Base-by-base conservation (phyloP, 495 filamentous ascomycete genomes). In the Aspergillus hancockii region DNA sequence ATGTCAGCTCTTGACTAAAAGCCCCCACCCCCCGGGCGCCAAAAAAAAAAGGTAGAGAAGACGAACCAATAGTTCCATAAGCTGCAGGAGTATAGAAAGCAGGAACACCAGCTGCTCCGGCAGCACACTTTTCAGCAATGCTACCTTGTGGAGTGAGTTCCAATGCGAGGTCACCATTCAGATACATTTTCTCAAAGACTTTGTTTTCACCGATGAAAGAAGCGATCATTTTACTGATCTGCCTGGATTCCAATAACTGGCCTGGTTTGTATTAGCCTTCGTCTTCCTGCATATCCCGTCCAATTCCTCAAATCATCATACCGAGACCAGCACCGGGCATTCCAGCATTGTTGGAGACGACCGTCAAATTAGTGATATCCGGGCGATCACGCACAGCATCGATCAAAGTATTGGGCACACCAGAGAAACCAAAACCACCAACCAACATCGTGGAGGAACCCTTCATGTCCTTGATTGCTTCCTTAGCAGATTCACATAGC, bases 181-280 rank as follows among this genome's bases (percentile, higher is more conserved):
- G 78, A 73, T 94, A 95, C 84, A 90, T 89, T 54, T 81, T 78
- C 79, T 95, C 92, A 57, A 95, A 91, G 28, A 86, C 87, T 77
- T 92, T 93, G 74, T 96, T 95, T 74, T 92, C 89, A 73, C 92
- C 92, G 55, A 95, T 90, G 66, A 92, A 95, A 55, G 85, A 89
- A 8, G 90, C 88, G 66, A 95, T 88, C 87, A 95, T 91, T 74
- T 93, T 94, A 62, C 79, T 85, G 66, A 96, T 87, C 76, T 95
- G 92, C 65, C 86, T 87, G 10, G 85, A 80, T 67, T 87, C 86
- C 31, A 93, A 81, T 40, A 96, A 79, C 69, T 91, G 83, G 31
- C 72, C 71, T 67, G 41, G 25, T 40, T 19, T 18, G 6, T 12
- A 31, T 57, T 50, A 46, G 49, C 38, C 5, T 16, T 16, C 38